phyloP scores from a whole-genome alignment of 2,329 filamentous ascomycete species.

The Atkinsonella texensis region DNA sequence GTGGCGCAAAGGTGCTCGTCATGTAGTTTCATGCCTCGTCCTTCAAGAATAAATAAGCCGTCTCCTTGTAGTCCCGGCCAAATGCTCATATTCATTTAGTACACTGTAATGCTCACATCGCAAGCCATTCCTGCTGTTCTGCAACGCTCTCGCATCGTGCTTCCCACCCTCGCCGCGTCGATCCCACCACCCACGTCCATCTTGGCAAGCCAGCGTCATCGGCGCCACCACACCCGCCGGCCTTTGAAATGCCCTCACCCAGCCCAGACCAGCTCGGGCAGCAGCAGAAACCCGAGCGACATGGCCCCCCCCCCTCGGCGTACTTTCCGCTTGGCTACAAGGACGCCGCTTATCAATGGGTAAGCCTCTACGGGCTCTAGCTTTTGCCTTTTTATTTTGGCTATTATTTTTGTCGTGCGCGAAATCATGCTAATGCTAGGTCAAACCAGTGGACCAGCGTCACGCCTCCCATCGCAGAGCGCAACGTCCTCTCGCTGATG shows the following conservation, averaged over 20 bases:
- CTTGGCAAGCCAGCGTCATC: neutral
- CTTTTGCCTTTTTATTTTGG: neutral
- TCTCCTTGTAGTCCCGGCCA: too few species aligned
- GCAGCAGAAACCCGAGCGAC: conserved; percentile 12
- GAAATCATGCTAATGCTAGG: neutral
- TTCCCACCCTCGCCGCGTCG: neutral
- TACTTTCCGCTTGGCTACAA: conserved; percentile 86
- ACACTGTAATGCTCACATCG: neutral
- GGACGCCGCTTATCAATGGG: conserved; percentile 86
- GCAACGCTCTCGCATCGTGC: neutral
- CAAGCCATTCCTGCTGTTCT: neutral
- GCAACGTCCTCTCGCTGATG: conserved; percentile 74
- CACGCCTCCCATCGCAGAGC: conserved; percentile 75
- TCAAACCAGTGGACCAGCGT: conserved; percentile 77
- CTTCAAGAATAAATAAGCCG: too few species aligned
- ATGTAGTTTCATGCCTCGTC: neutral
- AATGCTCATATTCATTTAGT: too few species aligned
- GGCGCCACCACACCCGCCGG: conserved; percentile 2
- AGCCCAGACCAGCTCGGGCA: conserved; percentile 15
- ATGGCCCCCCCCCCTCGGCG: conserved; percentile 16
- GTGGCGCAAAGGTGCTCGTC: neutral
- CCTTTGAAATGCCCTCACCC: conserved; percentile 20
- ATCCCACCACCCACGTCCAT: neutral
- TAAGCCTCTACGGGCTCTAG: conserved; percentile 25
- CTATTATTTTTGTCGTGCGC: neutral